A percentile compares a stretch with the other conserved stretches of the same genome.
These are phyloP conservation scores for Debaryomycetaceae sp. DNA, from an alignment of 1,139 yeast species.

Conservation along the genomic window DNA sequence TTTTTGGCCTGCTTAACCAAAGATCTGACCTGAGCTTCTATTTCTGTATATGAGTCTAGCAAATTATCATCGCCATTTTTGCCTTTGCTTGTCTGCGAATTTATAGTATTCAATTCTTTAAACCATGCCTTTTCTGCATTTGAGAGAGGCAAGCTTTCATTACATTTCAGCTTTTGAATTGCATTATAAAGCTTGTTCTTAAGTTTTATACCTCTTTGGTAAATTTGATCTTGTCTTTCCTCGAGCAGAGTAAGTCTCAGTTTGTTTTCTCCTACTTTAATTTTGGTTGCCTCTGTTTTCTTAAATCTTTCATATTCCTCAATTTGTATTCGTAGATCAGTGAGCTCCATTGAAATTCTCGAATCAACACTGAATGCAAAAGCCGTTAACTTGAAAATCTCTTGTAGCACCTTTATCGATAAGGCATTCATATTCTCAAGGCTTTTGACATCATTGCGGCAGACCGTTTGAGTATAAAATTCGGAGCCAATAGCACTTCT, in stretches of 20 bases:
- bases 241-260: slow-evolving; percentile 13
- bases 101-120: slow-evolving; percentile 30
- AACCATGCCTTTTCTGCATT: slow-evolving; percentile 36
- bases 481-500: background rate
- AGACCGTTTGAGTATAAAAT: background rate
- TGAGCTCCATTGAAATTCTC: slow-evolving; percentile 19
- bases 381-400: slow-evolving; percentile 17
- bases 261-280: slow-evolving; percentile 4
- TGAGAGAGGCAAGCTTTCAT: slow-evolving; percentile 29
- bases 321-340: slow-evolving; percentile 23
- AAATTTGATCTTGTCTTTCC: slow-evolving; percentile 20
- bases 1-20: slow-evolving; percentile 3
- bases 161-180: slow-evolving; percentile 17
- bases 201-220: slow-evolving; percentile 16
- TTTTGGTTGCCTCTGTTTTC: slow-evolving; percentile 1
- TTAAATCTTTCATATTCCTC: slow-evolving; percentile 12
- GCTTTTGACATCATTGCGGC: slow-evolving; percentile 5
- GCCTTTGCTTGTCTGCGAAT: slow-evolving; percentile 8
- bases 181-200: slow-evolving; percentile 22
- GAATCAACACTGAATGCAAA: slow-evolving; percentile 21
- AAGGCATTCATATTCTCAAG: slow-evolving; percentile 17
- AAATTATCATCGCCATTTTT: background rate
- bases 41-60: slow-evolving; percentile 1
- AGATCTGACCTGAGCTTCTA: slow-evolving; percentile 14
- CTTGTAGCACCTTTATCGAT: slow-evolving; percentile 15